Base-by-base conservation (phyloP, 805 yeast species). In the Candida sphagnicola region DNA sequence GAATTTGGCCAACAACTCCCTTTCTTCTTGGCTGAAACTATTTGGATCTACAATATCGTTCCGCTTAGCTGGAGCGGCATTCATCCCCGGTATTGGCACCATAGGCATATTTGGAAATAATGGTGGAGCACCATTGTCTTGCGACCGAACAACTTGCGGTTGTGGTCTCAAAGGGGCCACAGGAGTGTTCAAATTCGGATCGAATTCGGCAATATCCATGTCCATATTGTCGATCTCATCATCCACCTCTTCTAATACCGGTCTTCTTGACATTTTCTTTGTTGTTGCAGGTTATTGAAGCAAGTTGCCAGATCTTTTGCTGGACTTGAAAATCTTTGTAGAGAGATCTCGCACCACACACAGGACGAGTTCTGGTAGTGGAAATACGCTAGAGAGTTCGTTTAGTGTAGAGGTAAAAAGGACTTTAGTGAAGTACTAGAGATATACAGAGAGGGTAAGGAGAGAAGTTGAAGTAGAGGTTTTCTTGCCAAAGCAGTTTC, bases 191-290 rank as follows among this genome's bases (percentile, higher is more conserved):
- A 84, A 62, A 28, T 52, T 48, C 34, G 67, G 89, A 61, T 89
- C 97, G 46, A 88, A 84, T 65, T 91, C 95, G 3, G 95, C 95
- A 18, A 90, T 70, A 62, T 90, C 96, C 85, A 87, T 83, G 52
- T 91, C 96, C 80, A 88, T 71, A 65, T 89, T 82, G 56, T 90
- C 97, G 62, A 91, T 80, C 8, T 86, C 95, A 53, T 79, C 85
- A 57, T 83, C 89, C 41, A 85, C 79, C 50, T 84, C 90, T 57
- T 85, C 95, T 40, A 85, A 58, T 24, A 66, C 69, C 10, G 95
- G 93, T 81, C 79, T 80, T 31, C 55, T 63, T n/a, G 46, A 49
- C 62, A 56, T 57, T 28, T 4, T 36, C 15, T 21, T 21, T 6
- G 6, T 26, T 10, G 29, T 26, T 8, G 33, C 12, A n/a, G 33